phyloP scores from a whole-genome alignment of 2,329 filamentous ascomycete species.

The Fusarium tanahbumbuense region DNA sequence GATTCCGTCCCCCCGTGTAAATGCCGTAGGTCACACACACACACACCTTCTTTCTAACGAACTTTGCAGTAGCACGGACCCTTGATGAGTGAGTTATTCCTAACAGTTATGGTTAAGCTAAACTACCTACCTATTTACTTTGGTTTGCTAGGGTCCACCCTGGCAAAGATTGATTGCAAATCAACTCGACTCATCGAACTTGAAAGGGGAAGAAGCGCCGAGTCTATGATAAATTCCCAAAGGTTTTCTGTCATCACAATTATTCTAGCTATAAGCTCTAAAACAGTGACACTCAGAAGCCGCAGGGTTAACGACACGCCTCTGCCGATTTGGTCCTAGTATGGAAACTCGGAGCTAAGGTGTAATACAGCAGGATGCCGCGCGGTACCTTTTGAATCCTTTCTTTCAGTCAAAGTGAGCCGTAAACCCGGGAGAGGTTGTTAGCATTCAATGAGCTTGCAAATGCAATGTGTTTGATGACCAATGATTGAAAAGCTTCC shows the following conservation, averaged over 20 bases:
- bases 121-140: background rate
- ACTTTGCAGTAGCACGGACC: conserved; percentile 15
- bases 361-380: background rate
- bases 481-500: conserved; percentile 6
- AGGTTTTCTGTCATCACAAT: conserved; percentile 6
- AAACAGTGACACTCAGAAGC: background rate
- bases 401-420: conserved; percentile 15
- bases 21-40: conserved; percentile 19
- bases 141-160: background rate
- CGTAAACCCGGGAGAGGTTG: conserved; percentile 43
- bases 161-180: conserved; percentile 29
- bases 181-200: conserved; percentile 5
- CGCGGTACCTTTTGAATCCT: background rate
- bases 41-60: background rate
- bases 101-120: conserved; percentile 20
- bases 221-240: conserved; percentile 2
- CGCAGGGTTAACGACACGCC: conserved; percentile 24
- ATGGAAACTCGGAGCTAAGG: conserved; percentile 25
- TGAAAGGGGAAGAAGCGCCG: conserved; percentile 8
- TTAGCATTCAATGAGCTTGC: background rate
- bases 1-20: conserved; percentile 10
- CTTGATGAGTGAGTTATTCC: conserved; percentile 13
- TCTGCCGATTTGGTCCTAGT: conserved; percentile 18
- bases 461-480: conserved; percentile 16
- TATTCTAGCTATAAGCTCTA: conserved; percentile 9